These are phyloP conservation scores for Andalucia godoyi DNA, from an alignment of 78 protist genomes.

Conservation along the genomic window DNA sequence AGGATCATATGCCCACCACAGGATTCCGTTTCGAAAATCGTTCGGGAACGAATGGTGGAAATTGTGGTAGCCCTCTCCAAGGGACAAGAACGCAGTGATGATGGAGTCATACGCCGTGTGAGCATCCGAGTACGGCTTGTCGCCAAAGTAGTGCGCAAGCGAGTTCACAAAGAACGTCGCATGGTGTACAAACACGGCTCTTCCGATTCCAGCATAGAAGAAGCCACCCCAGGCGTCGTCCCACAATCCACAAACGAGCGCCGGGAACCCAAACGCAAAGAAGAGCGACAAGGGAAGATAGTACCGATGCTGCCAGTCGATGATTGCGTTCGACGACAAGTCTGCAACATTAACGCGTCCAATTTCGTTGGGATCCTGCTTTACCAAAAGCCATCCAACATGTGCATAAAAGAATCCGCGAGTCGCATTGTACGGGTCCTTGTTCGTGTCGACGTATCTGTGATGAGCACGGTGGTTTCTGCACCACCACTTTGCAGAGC, in stretches of 20 bases:
- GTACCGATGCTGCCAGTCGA: conserved; percentile 50
- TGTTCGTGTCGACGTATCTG: conserved; percentile 66
- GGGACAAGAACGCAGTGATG: conserved; percentile 51
- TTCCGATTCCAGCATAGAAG: too few relatives aligned
- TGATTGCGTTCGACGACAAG: conserved; percentile 18
- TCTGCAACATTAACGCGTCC: conserved; percentile 36
- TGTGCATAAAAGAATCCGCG: conserved; percentile 60
- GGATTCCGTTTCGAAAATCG: conserved; percentile 72
- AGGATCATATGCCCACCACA: conserved; percentile 56
- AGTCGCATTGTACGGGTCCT: conserved; percentile 60
- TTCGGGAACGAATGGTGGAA: conserved; percentile 77
- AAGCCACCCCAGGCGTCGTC: conserved; percentile 4
- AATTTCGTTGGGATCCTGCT: conserved; percentile 30
- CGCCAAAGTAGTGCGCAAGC: conserved; percentile 73
- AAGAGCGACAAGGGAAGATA: conserved; percentile 27
- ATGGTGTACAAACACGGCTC: conserved; percentile 60
- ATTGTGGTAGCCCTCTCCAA: conserved; percentile 87
- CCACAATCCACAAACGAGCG: neutral
- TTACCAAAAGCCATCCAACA: conserved; percentile 70
- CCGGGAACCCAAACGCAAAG: conserved; percentile 35
- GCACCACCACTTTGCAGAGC: conserved; percentile 51
- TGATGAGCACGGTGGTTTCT: conserved; percentile 77
- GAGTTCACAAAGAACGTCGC: conserved; percentile 70
- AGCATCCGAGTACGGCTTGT: conserved; percentile 35
- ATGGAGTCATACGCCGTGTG: conserved; percentile 41